Percentiles rank a stretch among this genome's conserved stretches.
Conservation (phyloP, 1,139 yeast genomes). For the Zygoascus sp. region DNA sequence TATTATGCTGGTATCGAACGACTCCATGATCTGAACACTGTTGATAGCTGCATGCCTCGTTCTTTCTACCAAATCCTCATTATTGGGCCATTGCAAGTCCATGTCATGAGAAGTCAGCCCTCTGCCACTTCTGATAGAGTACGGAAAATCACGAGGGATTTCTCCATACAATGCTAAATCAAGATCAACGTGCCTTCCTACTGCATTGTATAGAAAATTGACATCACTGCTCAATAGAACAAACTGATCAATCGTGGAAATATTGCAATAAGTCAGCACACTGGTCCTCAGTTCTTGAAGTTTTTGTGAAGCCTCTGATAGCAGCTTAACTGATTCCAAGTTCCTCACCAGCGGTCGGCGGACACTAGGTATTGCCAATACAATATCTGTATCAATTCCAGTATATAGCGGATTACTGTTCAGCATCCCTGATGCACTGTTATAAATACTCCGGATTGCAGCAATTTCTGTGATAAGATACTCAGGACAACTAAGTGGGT, state of each 20-base stretch:
- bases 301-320: not conserved
- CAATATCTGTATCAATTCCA: slow-evolving; percentile 9
- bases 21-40: not conserved
- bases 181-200: not conserved
- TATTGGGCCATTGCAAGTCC: slow-evolving; percentile 1
- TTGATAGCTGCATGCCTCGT: not conserved
- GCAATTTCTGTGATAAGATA: not conserved
- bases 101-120: not conserved
- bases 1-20: not conserved
- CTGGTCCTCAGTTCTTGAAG: not conserved
- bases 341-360: slow-evolving; percentile 1
- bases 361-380: slow-evolving; percentile 8
- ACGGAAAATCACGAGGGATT: slow-evolving; percentile 7
- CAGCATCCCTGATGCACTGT: not conserved
- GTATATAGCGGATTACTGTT: slow-evolving; percentile 10
- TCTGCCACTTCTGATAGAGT: slow-evolving; percentile 4
- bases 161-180: not conserved
- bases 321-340: not conserved
- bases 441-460: not conserved
- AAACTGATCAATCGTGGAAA: not conserved
- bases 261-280: not conserved
- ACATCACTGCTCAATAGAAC: not conserved
- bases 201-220: slow-evolving; percentile 2
- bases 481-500: slow-evolving; percentile 3
- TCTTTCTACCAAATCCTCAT: not conserved